phyloP scores from a whole-genome alignment of 192 early-diverging fungal species.

The Geranomyces michiganensis region DNA sequence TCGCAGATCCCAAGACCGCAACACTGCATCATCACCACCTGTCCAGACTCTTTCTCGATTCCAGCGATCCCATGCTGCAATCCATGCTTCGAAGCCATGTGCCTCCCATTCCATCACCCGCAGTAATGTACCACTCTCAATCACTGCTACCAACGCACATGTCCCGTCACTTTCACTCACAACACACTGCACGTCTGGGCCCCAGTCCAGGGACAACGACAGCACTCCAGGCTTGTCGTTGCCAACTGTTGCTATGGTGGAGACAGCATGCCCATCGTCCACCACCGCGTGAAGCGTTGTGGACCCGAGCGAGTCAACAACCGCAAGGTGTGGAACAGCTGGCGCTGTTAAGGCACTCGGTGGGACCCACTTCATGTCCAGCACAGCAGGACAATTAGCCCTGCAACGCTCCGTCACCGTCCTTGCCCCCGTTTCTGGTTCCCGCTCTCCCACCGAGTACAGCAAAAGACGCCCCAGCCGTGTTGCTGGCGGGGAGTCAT shows the following conservation, averaged over 20 bases:
- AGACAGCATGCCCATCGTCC: neutral
- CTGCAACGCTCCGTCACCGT: constrained; percentile 57
- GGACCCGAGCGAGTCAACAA: constrained; percentile 38
- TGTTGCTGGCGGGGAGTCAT: neutral
- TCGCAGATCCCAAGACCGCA: constrained; percentile 89
- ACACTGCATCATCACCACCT: constrained; percentile 83
- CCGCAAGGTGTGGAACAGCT: constrained; percentile 15
- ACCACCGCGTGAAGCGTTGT: constrained; percentile 30
- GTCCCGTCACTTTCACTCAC: constrained; percentile 81
- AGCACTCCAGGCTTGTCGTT: constrained; percentile 51
- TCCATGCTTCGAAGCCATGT: constrained; percentile 94
- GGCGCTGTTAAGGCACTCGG: constrained; percentile 1
- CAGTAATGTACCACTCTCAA: constrained; percentile 41
- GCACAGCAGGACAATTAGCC: constrained; percentile 52
- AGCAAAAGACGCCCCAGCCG: constrained; percentile 26
- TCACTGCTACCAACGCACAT: constrained; percentile 54
- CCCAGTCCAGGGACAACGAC: constrained; percentile 90
- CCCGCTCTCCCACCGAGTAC: neutral
- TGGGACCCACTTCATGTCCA: constrained; percentile 54
- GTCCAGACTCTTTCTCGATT: constrained; percentile 71
- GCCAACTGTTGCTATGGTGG: neutral
- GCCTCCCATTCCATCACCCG: constrained; percentile 67
- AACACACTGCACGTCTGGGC: constrained; percentile 64
- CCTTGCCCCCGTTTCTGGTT: constrained; percentile 23
- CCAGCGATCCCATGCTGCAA: constrained; percentile 86